These are phyloP conservation scores for Rhodotorula sp. DNA, from an alignment of 1,284 basidiomycete species.

Conservation along the genomic window DNA sequence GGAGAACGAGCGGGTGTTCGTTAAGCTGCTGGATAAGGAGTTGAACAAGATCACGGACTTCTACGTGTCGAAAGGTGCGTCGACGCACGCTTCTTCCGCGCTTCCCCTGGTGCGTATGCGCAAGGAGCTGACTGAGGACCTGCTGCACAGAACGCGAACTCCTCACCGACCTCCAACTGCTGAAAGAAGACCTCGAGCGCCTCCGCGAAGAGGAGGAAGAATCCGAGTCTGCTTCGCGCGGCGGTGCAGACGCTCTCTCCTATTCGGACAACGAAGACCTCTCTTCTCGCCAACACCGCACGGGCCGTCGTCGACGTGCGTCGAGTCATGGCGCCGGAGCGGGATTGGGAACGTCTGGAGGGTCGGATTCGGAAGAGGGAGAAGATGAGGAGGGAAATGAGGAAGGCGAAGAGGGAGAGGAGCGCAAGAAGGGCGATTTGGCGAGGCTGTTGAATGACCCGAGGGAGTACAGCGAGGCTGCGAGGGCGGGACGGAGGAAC, in stretches of 20 bases:
- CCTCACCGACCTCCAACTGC: slow-evolving; percentile 60
- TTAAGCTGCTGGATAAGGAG: slow-evolving; percentile 75
- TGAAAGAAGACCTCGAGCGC: slow-evolving; percentile 65
- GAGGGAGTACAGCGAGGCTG: slow-evolving; percentile 31
- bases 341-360: slow-evolving; percentile 52
- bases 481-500: slow-evolving; percentile 37
- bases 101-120: neutral
- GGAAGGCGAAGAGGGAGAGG: slow-evolving; percentile 51
- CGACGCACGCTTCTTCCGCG: too few species aligned
- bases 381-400: slow-evolving; percentile 65
- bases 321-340: too few species aligned
- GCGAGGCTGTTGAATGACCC: slow-evolving; percentile 36
- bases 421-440: slow-evolving; percentile 29
- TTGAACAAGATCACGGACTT: slow-evolving; percentile 78
- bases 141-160: slow-evolving; percentile 61
- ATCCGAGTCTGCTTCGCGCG: neutral
- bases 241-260: too few species aligned
- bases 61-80: slow-evolving; percentile 63
- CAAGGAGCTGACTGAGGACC: neutral
- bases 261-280: slow-evolving; percentile 9
- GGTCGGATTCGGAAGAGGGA: slow-evolving; percentile 56
- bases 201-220: slow-evolving; percentile 33
- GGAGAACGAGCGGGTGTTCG: slow-evolving; percentile 58
- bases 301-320: too few species aligned
- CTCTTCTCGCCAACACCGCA: too few species aligned